Evolutionary conservation across 371 early-diverging fungal species (phyloP).

Genomic region (Smittium mucronatum): DNA sequence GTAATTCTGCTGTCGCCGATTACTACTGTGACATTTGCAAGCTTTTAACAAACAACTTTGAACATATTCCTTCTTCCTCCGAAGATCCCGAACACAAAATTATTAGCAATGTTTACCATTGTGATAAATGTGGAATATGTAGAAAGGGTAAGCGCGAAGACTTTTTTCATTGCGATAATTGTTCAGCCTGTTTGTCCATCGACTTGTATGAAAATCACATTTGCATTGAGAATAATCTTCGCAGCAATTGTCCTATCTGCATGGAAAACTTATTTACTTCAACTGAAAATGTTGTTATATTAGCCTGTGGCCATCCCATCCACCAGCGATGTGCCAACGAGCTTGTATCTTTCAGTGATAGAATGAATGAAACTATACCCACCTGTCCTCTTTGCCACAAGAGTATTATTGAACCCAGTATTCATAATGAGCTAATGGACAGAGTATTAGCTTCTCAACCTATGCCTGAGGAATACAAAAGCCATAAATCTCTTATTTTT

Average conservation of each 20-base stretch:
- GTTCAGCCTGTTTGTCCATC: conserved; percentile 84
- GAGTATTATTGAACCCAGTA: conserved; percentile 74
- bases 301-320: conserved; percentile 94
- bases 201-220: conserved; percentile 61
- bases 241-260: conserved; percentile 94
- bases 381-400: conserved; percentile 95
- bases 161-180: conserved; percentile 89
- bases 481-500: conserved; percentile 52
- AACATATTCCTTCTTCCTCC: conserved; percentile 81
- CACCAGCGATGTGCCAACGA: conserved; percentile 72
- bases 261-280: conserved; percentile 89
- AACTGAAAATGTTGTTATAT: conserved; percentile 17
- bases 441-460: conserved; percentile 58
- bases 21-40: conserved; percentile 92
- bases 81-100: conserved; percentile 70
- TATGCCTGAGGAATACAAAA: conserved; percentile 84
- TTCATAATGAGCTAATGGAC: conserved; percentile 74
- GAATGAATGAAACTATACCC: conserved; percentile 32
- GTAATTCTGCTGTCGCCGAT: conserved; percentile 45
- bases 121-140: conserved; percentile 88
- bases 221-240: conserved; percentile 86
- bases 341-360: conserved; percentile 56
- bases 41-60: conserved; percentile 78
- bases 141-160: conserved; percentile 64
- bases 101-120: conserved; percentile 88